Evolutionary conservation across 2,329 filamentous ascomycete species (phyloP), one percentile per base, ranked within the genome.

Genomic region (Phialophora tarda): DNA sequence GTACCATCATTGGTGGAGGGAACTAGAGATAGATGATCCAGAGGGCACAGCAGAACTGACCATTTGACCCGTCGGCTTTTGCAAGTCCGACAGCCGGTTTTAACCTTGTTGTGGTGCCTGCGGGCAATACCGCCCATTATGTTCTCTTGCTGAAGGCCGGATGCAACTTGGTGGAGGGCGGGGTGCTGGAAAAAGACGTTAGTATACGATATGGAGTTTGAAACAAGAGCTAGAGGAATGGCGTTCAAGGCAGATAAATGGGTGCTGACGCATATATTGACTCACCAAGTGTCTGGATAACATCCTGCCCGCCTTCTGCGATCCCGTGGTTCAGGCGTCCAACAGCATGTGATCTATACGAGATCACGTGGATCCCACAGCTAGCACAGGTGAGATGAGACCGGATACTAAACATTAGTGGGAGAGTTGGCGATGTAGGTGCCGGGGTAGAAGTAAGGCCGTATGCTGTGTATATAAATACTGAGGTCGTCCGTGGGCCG

Each of bases 61-160:
- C 51, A 54, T 30, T 54, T 54, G 26, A 54, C 17, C 26, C 26
- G 24, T 26, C 24, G 51, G 51, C 26, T 30, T 34, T 74, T 71
- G 63, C 76, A 77, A 10, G 72, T 73, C 60, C 70, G 72, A 57
- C 76, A 77, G 26, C 75, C 74, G 1, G 79, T 81, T 23, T 59
- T 62, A 3, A 38, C 32, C 32, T 62, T 62, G 30, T 44, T 56
- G 24, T 62, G 60, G 24, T 14, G 34, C 55, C 11, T 30, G 12
- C 32, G 47, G 30, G 14, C 23, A 48, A 24, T 55, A 50, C 34
- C 32, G 24, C 24, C 21, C 38, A 26, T 59, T n/a, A 28, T 30
- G 21, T 14, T n/a, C 14, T 26, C 50, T 6, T 26, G 24, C 23
- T 24, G 26, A 54, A 12, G 50, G 24, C 14, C 8, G 10, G 21